These are phyloP conservation scores for Trichoderma sp. DNA, from an alignment of 2,329 filamentous ascomycete genomes.

Conservation along the genomic window DNA sequence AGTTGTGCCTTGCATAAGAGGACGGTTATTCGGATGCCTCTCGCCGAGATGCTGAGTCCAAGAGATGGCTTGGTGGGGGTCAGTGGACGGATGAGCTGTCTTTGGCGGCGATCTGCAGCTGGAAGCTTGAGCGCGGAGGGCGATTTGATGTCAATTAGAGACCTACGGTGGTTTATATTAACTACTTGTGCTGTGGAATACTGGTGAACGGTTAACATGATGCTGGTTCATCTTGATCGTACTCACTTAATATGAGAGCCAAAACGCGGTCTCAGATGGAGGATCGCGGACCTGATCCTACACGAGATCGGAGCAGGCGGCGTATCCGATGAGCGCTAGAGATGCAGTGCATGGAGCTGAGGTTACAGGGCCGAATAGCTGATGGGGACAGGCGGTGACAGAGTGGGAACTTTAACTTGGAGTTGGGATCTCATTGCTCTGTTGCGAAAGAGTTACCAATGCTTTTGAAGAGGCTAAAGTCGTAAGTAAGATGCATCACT, in stretches of 20 bases:
- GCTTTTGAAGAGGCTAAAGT: not conserved
- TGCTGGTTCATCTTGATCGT: not conserved
- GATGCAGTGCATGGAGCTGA: constrained; percentile 15
- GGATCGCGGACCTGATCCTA: not conserved
- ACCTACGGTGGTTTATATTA: too few species aligned
- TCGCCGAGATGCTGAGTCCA: not conserved
- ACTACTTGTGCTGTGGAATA: not conserved
- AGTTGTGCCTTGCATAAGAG: constrained; percentile 17
- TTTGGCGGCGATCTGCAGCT: not conserved
- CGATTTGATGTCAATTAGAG: too few species aligned
- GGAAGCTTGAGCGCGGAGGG: not conserved
- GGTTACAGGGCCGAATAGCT: constrained; percentile 22
- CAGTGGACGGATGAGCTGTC: constrained; percentile 9
- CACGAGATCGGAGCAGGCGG: constrained; percentile 1
- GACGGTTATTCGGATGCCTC: constrained; percentile 15
- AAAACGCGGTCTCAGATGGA: not conserved
- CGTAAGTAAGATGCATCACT: not conserved
- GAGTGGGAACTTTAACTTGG: not conserved
- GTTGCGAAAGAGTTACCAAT: not conserved
- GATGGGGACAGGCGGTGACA: constrained; percentile 16
- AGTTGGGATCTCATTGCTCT: too few species aligned
- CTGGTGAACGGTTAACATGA: not conserved
- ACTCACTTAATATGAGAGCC: not conserved
- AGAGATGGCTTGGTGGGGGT: constrained; percentile 17
- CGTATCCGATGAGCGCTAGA: not conserved